Conservation (phyloP, 768 basidiomycete genomes). For the Candolleomyces eurysporus region DNA sequence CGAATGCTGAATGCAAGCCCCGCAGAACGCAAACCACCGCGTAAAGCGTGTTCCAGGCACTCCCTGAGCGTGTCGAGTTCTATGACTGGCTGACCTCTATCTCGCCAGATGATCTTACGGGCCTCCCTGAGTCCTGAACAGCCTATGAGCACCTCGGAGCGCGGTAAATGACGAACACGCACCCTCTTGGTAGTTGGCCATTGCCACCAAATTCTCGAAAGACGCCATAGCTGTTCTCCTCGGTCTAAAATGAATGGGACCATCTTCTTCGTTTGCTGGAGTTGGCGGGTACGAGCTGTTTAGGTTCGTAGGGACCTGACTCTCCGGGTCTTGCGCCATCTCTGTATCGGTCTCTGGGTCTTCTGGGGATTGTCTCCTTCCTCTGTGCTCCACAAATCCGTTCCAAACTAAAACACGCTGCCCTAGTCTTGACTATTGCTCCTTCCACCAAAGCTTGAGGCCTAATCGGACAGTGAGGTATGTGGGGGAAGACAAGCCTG, state of each 20-base stretch:
- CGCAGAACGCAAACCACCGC: slow-evolving; percentile 73
- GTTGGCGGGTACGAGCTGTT: slow-evolving; percentile 2
- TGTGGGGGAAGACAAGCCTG: no score
- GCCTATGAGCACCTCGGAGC: no score
- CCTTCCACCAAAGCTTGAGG: no score
- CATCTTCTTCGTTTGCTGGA: slow-evolving; percentile 15
- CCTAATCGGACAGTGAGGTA: no score
- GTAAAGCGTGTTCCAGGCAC: slow-evolving; percentile 67
- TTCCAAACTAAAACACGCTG: no score
- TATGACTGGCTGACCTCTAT: slow-evolving; percentile 71
- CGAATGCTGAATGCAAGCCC: slow-evolving; percentile 79
- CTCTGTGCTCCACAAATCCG: no score
- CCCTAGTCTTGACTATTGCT: no score
- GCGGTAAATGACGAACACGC: not conserved
- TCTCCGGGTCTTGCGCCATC: not conserved
- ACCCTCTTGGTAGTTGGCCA: slow-evolving; percentile 79
- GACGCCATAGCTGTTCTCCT: slow-evolving; percentile 58
- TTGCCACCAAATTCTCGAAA: slow-evolving; percentile 80
- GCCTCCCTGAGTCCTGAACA: slow-evolving; percentile 53
- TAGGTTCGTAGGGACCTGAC: not conserved
- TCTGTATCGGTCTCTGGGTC: not conserved
- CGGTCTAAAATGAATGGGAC: slow-evolving; percentile 47
- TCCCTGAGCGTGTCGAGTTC: slow-evolving; percentile 62
- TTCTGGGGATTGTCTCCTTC: not conserved
- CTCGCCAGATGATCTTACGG: slow-evolving; percentile 79